Base-by-base conservation (phyloP, 345 rosid genomes). In the Citrus reticulata region DNA sequence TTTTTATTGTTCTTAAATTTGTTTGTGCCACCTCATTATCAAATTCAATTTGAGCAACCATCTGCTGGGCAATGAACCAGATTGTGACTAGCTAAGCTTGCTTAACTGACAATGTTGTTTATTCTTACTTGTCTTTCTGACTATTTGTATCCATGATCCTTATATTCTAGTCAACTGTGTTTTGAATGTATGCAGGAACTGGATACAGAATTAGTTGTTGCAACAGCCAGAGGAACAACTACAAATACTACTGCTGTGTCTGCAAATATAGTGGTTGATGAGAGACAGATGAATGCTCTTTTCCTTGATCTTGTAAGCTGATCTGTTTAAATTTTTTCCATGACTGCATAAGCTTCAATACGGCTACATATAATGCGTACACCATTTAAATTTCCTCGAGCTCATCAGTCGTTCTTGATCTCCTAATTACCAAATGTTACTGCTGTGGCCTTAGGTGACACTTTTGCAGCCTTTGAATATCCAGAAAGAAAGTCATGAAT, bases 271-370 rank as follows among this genome's bases (percentile, higher is more conserved):
- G 63, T 94, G 42, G 89, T 94, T 70, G 99, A 96, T 78, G 97
- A 94, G 82, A 91, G 97, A 80, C 99, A 92, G 90, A 92, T 96
- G 98, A 96, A 96, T 86, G 95, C 98, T 42, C 97, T 93, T 84
- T 96, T 96, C 81, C 93, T 96, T 9, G 97, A 94, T 82, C 91
- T 93, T 90, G 99, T 96, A 88, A 90, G 87, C 51, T 75, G 51
- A 64, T 73, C 63, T 65, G 27, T 75, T 68, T 30, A 37, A 25
- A 22, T 27, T 13, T 46, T 22, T 3, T 63, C 61, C 30, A 42
- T 19, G 37, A 19, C 46, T 39, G 25, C 37, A 37, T 59, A 37
- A 59, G 63, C 57, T 27, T 61, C 37, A 74, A 51, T 70, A 51
- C 51, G 39, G 61, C 60, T 49, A 49, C 20, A 27, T 70, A 51